phyloP scores from a whole-genome alignment of 1,139 yeast genomes.

The Geotrichum candidum region DNA sequence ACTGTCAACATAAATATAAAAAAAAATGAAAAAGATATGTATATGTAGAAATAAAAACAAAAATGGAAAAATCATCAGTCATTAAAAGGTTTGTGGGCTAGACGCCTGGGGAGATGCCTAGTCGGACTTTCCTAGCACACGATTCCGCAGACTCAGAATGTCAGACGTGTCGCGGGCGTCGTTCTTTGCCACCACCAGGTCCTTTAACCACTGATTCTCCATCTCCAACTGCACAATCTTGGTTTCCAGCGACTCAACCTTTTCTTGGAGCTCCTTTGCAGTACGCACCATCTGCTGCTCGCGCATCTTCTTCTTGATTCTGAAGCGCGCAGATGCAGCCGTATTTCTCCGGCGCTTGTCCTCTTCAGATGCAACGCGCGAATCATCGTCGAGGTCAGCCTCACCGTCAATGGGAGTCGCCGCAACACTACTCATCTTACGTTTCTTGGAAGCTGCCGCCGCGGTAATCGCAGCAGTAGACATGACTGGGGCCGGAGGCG shows the following conservation, averaged over 20 bases:
- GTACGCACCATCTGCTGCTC: conserved; percentile 78
- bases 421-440: neutral
- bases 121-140: conserved; percentile 16
- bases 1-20: neutral
- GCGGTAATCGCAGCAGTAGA: neutral
- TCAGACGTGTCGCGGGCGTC: conserved; percentile 36
- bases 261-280: conserved; percentile 55
- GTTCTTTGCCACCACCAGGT: conserved; percentile 61
- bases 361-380: conserved; percentile 35
- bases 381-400: neutral
- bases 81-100: neutral
- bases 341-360: conserved; percentile 71
- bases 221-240: conserved; percentile 65
- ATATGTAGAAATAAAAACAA: neutral
- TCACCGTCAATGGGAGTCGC: neutral
- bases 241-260: conserved; percentile 54
- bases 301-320: conserved; percentile 72
- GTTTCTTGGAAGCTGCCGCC: conserved; percentile 2
- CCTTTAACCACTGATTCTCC: conserved; percentile 75
- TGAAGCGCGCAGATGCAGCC: conserved; percentile 73
- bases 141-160: conserved; percentile 28
- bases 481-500: neutral
- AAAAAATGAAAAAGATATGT: neutral
- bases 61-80: neutral
- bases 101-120: neutral